Percentiles rank a stretch among this genome's conserved stretches.
Conservation (phyloP, 805 yeast genomes). For the Ogataea trehaloabstinens region DNA sequence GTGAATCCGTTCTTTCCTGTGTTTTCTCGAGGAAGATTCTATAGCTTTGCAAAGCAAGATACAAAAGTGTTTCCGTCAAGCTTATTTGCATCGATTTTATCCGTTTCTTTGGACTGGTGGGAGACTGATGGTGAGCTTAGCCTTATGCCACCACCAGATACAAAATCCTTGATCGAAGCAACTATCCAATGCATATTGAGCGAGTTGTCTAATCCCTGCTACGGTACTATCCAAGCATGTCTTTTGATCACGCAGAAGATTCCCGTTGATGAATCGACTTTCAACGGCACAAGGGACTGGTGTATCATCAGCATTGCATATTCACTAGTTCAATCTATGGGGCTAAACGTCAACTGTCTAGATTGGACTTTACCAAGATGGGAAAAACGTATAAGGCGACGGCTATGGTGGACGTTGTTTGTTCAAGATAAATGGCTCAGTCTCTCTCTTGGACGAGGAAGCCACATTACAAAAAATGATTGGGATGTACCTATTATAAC, state of each 20-base stretch:
- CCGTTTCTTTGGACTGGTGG: constrained; percentile 17
- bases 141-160: constrained; percentile 10
- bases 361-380: constrained; percentile 11
- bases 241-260: constrained; percentile 12
- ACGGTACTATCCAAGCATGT: constrained; percentile 17
- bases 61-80: constrained; percentile 12
- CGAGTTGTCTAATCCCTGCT: constrained; percentile 15
- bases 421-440: constrained; percentile 19
- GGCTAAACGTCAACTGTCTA: constrained; percentile 13
- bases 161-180: constrained; percentile 5
- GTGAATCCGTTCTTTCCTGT: constrained; percentile 19
- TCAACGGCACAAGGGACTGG: constrained; percentile 11
- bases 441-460: constrained; percentile 10
- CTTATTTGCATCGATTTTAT: constrained; percentile 13
- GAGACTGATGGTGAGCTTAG: constrained; percentile 11
- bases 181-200: constrained; percentile 2
- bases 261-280: neutral
- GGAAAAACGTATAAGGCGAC: constrained; percentile 17
- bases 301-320: constrained; percentile 10
- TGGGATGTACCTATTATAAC: constrained; percentile 16
- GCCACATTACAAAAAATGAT: constrained; percentile 14
- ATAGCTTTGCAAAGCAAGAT: constrained; percentile 15
- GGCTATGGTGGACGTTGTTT: constrained; percentile 19
- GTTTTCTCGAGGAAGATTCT: constrained; percentile 15
- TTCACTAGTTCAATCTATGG: constrained; percentile 14